Evolutionary conservation across 2,329 filamentous ascomycete genomes (phyloP), one percentile per base, ranked within the genome.

Genomic region (Pleurostoma richardsiae): DNA sequence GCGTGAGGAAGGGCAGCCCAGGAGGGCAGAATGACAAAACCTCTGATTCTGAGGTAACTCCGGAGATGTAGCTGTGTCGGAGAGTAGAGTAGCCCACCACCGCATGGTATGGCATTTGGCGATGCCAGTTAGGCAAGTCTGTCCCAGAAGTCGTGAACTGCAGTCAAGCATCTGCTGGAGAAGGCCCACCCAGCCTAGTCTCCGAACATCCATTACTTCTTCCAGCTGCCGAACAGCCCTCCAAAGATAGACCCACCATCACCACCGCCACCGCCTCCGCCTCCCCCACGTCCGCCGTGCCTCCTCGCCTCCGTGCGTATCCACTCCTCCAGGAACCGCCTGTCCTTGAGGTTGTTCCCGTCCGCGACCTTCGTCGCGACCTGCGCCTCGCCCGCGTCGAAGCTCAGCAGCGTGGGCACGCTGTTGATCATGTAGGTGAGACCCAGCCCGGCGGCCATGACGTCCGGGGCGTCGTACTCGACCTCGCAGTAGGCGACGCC

Each of bases 401-500:
- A 82, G 56, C 72, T 74, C 42, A 83, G 63, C 47, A 84, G 60
- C 6, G 77, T 82, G 28, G 80, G 80, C 51, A 82, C 68, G 11
- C 70, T 71, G 29, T 69, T 79, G 55, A 83, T 78, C 75, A 80
- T 77, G 59, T 80, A 83, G 5, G 68, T 71, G 57, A 74, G 66
- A 5, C 74, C 76, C 19, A 81, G 58, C 1, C 63, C 67, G 6
- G 61, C 65, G 19, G 53, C 48, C 76, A 79, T 77, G 50, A 81
- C 68, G 57, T 83, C 80, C 2, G 76, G 74, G 4, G 73, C 69
- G 56, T 83, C 80, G 49, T 73, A 79, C 58, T 82, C 76, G 49
- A 83, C 68, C 29, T 71, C 67, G 49, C 70, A 74, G 49, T 72
- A 76, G n/a, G 65, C 68, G 5, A 83, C 73, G 29, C 77, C 79